Conservation (phyloP, 78 protist genomes). For the Paulinella micropora region DNA sequence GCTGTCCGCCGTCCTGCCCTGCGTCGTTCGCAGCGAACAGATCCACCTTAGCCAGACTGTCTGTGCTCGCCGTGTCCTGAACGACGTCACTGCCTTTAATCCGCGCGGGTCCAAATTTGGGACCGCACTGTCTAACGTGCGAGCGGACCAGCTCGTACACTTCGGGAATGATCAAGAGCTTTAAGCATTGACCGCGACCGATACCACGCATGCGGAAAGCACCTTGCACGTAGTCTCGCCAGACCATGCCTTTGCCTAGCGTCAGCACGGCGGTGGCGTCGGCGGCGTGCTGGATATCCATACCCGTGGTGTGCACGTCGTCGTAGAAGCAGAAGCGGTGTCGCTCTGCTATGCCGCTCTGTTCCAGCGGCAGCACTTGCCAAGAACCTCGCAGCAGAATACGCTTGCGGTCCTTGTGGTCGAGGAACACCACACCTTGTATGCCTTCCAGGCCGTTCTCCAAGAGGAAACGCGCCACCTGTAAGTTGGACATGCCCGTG, state of each 20-base stretch:
- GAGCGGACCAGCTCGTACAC: slow-evolving; percentile 12
- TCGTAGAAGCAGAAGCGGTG: slow-evolving; percentile 47
- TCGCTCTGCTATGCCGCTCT: slow-evolving; percentile 24
- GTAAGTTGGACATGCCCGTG: slow-evolving; percentile 36
- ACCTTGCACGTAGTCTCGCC: slow-evolving; percentile 40
- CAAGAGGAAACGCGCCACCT: slow-evolving; percentile 36
- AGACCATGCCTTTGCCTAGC: slow-evolving; percentile 45
- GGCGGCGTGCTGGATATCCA: slow-evolving; percentile 20
- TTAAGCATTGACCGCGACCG: slow-evolving; percentile 27
- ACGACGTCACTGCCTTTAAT: slow-evolving; percentile 32
- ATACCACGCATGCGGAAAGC: slow-evolving; percentile 48
- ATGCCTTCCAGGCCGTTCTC: neutral
- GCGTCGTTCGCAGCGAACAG: neutral
- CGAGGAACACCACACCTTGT: slow-evolving; percentile 37
- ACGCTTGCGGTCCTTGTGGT: slow-evolving; percentile 35
- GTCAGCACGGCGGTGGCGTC: slow-evolving; percentile 30
- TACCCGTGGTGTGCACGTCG: slow-evolving; percentile 44
- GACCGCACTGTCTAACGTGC: slow-evolving; percentile 24
- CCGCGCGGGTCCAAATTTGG: slow-evolving; percentile 21
- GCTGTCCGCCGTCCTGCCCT: neutral
- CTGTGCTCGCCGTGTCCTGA: slow-evolving; percentile 23
- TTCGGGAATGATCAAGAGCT: slow-evolving; percentile 27
- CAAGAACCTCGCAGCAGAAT: slow-evolving; percentile 11
- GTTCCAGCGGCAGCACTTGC: slow-evolving; percentile 16
- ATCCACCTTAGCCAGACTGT: neutral